These are phyloP conservation scores for Nemania diffusa DNA, from an alignment of 2,329 filamentous ascomycete genomes.

Conservation along the genomic window DNA sequence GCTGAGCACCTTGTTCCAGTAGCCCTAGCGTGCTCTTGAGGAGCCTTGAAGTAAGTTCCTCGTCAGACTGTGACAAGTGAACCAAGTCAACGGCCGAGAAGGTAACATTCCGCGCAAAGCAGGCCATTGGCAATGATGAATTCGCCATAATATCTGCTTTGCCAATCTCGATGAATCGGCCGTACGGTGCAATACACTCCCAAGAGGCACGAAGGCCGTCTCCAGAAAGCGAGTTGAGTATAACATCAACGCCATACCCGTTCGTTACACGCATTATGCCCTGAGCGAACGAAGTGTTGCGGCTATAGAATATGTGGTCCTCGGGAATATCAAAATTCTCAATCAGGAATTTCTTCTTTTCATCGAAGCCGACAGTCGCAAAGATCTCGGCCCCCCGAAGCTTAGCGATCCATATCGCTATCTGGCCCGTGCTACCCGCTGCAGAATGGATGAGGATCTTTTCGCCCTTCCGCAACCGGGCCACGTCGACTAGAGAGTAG, in stretches of 20 bases:
- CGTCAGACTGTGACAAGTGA: conserved; percentile 35
- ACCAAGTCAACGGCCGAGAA: conserved; percentile 43
- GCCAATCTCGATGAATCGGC: conserved; percentile 53
- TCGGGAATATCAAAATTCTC: conserved; percentile 46
- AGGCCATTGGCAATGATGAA: conserved; percentile 52
- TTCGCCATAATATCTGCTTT: conserved; percentile 51
- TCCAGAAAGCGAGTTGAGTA: conserved; percentile 50
- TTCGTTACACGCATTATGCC: conserved; percentile 46
- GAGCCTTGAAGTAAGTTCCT: conserved; percentile 32
- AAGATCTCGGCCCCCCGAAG: conserved; percentile 44
- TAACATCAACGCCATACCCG: conserved; percentile 50
- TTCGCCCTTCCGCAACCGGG: conserved; percentile 41
- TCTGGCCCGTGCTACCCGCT: conserved; percentile 39
- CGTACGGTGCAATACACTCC: conserved; percentile 51
- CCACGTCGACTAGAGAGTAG: conserved; percentile 44
- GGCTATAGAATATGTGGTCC: conserved; percentile 49
- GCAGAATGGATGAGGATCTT: conserved; percentile 44
- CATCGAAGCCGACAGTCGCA: conserved; percentile 47
- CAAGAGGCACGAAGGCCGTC: conserved; percentile 48
- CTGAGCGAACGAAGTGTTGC: conserved; percentile 47
- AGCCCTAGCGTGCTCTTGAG: conserved; percentile 33
- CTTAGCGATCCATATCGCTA: conserved; percentile 39
- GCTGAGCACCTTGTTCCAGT: conserved; percentile 32
- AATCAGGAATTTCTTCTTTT: conserved; percentile 49
- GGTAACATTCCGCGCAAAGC: conserved; percentile 49